phyloP scores from a whole-genome alignment of 139 green algal species.

The Chlorella sorokiniana region DNA sequence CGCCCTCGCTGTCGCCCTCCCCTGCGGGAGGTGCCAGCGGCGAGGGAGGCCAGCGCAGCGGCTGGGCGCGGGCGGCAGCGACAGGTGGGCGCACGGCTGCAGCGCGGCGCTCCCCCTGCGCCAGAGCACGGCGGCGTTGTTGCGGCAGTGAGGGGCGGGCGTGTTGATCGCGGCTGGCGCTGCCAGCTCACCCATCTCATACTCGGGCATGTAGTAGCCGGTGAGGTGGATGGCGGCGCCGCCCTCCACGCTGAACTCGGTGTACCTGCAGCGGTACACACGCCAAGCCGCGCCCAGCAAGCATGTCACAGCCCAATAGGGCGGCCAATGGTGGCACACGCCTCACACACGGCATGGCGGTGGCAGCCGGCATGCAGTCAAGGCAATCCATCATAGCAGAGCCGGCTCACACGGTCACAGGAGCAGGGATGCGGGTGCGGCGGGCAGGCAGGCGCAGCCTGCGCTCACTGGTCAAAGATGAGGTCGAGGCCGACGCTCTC shows the following conservation, averaged over 20 bases:
- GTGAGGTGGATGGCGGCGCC: constrained; percentile 70
- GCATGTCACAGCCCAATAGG: background rate
- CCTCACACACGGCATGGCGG: too few relatives aligned
- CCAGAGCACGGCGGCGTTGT: too few relatives aligned
- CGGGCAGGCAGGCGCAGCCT: background rate
- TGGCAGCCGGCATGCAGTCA: too few relatives aligned
- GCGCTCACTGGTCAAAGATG: constrained; percentile 55
- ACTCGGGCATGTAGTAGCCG: constrained; percentile 78
- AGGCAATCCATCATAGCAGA: too few relatives aligned
- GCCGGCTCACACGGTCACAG: too few relatives aligned
- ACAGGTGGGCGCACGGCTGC: background rate
- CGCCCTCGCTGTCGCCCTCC: constrained; percentile 36
- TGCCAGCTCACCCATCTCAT: constrained; percentile 29
- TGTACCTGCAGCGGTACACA: constrained; percentile 51
- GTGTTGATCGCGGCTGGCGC: background rate
- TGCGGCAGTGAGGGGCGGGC: background rate
- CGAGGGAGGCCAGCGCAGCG: background rate
- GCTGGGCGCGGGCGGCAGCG: too few relatives aligned
- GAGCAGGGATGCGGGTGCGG: too few relatives aligned
- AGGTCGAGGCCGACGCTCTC: constrained; percentile 76
- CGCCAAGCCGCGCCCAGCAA: background rate
- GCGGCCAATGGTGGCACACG: too few relatives aligned
- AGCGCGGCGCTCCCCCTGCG: background rate
- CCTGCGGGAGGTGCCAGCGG: background rate
- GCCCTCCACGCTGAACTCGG: constrained; percentile 77